phyloP scores from a whole-genome alignment of 2,329 filamentous ascomycete species.

The Chrysoporthe puriensis region DNA sequence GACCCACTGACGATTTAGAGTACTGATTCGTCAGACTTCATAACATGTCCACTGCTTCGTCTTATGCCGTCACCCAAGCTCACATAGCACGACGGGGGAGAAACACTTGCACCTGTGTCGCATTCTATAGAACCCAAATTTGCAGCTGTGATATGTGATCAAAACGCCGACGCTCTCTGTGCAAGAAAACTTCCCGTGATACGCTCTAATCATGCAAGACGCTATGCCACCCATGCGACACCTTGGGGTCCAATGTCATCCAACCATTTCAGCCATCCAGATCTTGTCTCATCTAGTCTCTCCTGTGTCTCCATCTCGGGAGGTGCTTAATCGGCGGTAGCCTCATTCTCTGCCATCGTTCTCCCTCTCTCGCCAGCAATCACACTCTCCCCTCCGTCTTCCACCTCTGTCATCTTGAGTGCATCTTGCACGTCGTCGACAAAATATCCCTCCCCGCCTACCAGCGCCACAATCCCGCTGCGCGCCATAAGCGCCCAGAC shows the following conservation, averaged over 20 bases:
- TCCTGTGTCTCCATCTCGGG: background rate
- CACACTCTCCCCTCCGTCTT: conserved; percentile 49
- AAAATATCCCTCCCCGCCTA: conserved; percentile 78
- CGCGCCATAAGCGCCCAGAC: conserved; percentile 75
- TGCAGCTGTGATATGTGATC: background rate
- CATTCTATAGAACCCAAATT: background rate
- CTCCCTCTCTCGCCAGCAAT: conserved; percentile 19
- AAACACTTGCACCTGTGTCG: background rate
- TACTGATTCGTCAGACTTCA: too few relatives aligned
- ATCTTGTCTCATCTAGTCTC: background rate
- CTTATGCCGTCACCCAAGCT: too few relatives aligned
- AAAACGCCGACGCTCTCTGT: background rate
- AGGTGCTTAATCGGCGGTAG: conserved; percentile 16
- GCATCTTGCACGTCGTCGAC: conserved; percentile 84
- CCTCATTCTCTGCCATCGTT: conserved; percentile 26
- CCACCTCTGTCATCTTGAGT: conserved; percentile 76
- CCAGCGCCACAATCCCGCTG: conserved; percentile 83
- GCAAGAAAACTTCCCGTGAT: background rate
- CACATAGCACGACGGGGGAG: too few relatives aligned
- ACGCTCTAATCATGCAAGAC: background rate
- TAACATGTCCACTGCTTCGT: too few relatives aligned
- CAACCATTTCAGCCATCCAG: background rate
- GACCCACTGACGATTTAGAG: too few relatives aligned
- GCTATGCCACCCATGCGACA: background rate
- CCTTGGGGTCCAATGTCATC: background rate